phyloP scores from a whole-genome alignment of 352 stramenopile genomes.

The Thraustotheca clavata region DNA sequence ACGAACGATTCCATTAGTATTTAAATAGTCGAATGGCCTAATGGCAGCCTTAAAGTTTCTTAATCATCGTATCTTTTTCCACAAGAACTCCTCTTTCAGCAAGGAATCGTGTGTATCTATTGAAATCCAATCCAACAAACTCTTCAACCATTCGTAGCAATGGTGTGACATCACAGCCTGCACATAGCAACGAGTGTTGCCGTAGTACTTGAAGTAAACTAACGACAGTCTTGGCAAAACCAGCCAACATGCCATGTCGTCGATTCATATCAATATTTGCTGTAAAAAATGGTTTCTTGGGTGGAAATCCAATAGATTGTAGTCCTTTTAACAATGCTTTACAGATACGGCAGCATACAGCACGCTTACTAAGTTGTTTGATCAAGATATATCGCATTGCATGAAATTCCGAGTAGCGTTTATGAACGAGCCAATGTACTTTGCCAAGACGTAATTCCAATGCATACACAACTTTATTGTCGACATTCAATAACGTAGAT shows the following conservation, averaged over 20 bases:
- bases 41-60: neutral
- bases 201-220: slow-evolving; percentile 48
- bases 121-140: slow-evolving; percentile 63
- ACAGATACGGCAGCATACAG: slow-evolving; percentile 41
- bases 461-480: slow-evolving; percentile 57
- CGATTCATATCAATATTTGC: slow-evolving; percentile 26
- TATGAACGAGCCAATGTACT: slow-evolving; percentile 44
- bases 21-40: neutral
- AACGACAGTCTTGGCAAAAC: slow-evolving; percentile 46
- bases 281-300: slow-evolving; percentile 22
- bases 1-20: neutral
- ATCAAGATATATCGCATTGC: slow-evolving; percentile 44
- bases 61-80: neutral
- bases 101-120: slow-evolving; percentile 51
- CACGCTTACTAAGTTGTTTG: slow-evolving; percentile 40
- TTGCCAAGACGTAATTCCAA: slow-evolving; percentile 59
- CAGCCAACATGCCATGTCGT: slow-evolving; percentile 43
- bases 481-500: slow-evolving; percentile 24
- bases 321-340: slow-evolving; percentile 54
- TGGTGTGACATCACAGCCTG: slow-evolving; percentile 45
- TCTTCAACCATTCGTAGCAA: slow-evolving; percentile 51
- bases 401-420: slow-evolving; percentile 71
- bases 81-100: slow-evolving; percentile 43
- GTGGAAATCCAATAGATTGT: slow-evolving; percentile 36
- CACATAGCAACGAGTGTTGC: slow-evolving; percentile 46